Evolutionary conservation across 495 filamentous ascomycete genomes (phyloP).

Genomic region (Jackrogersella multiformis): DNA sequence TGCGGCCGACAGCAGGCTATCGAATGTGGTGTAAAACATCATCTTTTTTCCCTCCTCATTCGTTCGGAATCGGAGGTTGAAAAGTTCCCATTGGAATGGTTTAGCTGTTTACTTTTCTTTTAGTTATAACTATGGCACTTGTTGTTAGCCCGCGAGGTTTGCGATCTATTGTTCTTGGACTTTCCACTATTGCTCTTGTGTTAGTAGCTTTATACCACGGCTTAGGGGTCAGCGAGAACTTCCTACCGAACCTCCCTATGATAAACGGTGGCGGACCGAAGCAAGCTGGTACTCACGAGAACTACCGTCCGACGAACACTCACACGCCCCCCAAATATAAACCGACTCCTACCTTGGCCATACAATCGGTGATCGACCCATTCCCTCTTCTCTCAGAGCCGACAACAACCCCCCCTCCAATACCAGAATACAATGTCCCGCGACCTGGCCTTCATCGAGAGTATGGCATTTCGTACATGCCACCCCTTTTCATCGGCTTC

Average conservation of each 20-base stretch:
- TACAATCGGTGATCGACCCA: conserved; percentile 39
- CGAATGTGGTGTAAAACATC: conserved; percentile 1
- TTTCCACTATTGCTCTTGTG: conserved; percentile 39
- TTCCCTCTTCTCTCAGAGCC: conserved; percentile 39
- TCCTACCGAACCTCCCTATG: conserved; percentile 39
- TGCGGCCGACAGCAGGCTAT: neutral
- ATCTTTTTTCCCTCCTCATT: neutral
- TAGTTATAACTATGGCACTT: conserved; percentile 30
- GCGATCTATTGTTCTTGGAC: conserved; percentile 35
- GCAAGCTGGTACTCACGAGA: conserved; percentile 20
- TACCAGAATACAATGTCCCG: conserved; percentile 49
- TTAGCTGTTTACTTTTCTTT: conserved; percentile 14
- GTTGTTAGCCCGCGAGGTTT: conserved; percentile 42
- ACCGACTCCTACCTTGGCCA: conserved; percentile 37
- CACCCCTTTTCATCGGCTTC: conserved; percentile 65
- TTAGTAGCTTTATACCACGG: conserved; percentile 35
- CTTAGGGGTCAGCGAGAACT: conserved; percentile 18
- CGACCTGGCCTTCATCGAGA: conserved; percentile 45
- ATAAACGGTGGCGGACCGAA: conserved; percentile 26
- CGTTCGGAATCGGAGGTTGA: neutral
- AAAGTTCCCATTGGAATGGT: conserved; percentile 23
- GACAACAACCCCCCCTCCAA: conserved; percentile 43
- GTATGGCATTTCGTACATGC: conserved; percentile 46
- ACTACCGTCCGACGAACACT: conserved; percentile 41
- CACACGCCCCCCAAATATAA: conserved; percentile 49